Base-by-base conservation (phyloP, 352 stramenopile species). In the Stramenopiles sp. region DNA sequence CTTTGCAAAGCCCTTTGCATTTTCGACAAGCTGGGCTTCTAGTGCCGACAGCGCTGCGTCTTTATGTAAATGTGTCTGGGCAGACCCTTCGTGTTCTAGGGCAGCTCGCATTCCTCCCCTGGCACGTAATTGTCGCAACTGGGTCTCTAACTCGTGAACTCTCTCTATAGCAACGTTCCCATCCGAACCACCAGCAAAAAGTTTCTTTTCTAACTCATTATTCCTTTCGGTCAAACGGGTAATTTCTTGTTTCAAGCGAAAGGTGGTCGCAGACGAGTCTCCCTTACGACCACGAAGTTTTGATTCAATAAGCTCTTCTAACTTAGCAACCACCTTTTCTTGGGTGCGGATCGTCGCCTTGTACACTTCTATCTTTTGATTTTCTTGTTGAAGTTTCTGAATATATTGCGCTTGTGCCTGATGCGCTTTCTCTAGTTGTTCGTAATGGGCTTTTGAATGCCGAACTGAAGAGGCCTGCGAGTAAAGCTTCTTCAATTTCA, bases 271-370 rank as follows among this genome's bases (percentile, higher is more conserved):
- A 63, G 12, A 18, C 12, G 43, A 12, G 25, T 63, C 43, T 12
- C 43, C 43, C 25, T 63, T 63, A 18, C 43, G 12, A 63, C 43
- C 43, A 63, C 43, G 43, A 18, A 68, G 81, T 76, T 73, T 86
- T 78, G 79, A 76, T 30, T 80, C 77, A 34, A 90, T 83, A 0
- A 86, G 77, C 37, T 84, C 81, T 76, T 92, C 85, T 32, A 92
- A 85, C 77, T 89, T 86, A 18, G 76, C 79, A 34, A 90, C 89
- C n/a, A 92, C 86, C 33, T 82, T 84, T 73, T 92, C 86, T 75
- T 92, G 86, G 73, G 89, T 81, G 0, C 80, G 82, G 4, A 92
- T 81, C 1, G 84, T 83, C 79, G 87, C 84, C 68, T 85, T 84
- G 32, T 87, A 84, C 68, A 81, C 76, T 1, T 49, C 32, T 33